A percentile compares a stretch with the other conserved stretches of the same genome.
Conservation (phyloP, 2,329 filamentous ascomycete species). For the Cercospora sp. region DNA sequence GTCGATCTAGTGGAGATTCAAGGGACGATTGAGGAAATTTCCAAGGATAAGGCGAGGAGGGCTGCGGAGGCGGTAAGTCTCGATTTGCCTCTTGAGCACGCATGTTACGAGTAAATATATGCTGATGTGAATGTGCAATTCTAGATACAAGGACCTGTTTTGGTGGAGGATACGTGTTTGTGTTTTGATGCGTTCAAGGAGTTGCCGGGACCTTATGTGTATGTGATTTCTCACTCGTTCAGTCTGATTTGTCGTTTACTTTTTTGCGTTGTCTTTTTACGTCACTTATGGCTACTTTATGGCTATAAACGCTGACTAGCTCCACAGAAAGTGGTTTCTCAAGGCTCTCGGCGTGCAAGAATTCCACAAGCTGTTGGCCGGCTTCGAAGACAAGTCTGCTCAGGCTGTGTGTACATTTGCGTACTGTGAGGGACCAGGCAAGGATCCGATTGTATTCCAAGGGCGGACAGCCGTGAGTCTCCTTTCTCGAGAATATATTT, state of each 20-base stretch:
- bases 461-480: constrained; percentile 73
- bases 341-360: constrained; percentile 77
- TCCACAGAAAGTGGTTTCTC: constrained; percentile 86
- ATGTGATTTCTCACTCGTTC: constrained; percentile 39
- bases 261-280: neutral
- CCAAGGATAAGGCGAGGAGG: constrained; percentile 77
- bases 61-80: constrained; percentile 71
- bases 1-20: constrained; percentile 88
- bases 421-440: constrained; percentile 81
- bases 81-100: too few species aligned
- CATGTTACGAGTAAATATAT: too few species aligned
- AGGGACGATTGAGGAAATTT: constrained; percentile 88
- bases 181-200: constrained; percentile 89
- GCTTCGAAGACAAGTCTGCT: constrained; percentile 86
- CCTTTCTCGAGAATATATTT: neutral
- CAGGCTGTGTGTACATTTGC: constrained; percentile 96
- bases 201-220: constrained; percentile 97
- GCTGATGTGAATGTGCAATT: too few species aligned
- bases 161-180: constrained; percentile 94
- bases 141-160: constrained; percentile 71
- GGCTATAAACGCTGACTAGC: neutral
- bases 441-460: constrained; percentile 85
- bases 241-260: neutral
- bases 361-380: constrained; percentile 84
- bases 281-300: neutral